Evolutionary conservation across 805 yeast genomes (phyloP).

Genomic region (Allodekkera sacchari): DNA sequence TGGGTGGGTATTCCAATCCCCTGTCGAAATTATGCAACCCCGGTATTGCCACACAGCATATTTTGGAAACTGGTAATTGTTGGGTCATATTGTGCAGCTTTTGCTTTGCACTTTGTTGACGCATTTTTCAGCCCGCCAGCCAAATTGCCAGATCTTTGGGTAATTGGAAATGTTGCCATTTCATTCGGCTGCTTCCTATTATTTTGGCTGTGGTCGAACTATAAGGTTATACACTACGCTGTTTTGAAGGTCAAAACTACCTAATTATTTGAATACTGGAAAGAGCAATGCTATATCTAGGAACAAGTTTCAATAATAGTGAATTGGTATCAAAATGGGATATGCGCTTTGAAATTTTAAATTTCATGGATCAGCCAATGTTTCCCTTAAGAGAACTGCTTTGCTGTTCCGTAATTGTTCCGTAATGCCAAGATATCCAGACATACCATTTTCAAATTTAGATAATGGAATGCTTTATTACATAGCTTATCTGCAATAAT

Average conservation of each 20-base stretch:
- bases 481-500: too few species aligned
- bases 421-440: too few species aligned
- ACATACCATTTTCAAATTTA: too few species aligned
- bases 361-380: too few species aligned
- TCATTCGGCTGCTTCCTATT: conserved; percentile 68
- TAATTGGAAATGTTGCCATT: conserved; percentile 60
- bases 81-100: conserved; percentile 44
- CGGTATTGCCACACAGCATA: conserved; percentile 39
- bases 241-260: conserved; percentile 15
- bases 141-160: conserved; percentile 78
- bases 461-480: too few species aligned
- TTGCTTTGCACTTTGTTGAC: conserved; percentile 48
- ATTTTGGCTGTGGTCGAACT: conserved; percentile 80
- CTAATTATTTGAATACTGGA: conserved; percentile 1
- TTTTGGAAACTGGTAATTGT: conserved; percentile 44
- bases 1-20: conserved; percentile 14
- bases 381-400: too few species aligned
- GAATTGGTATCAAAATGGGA: background rate
- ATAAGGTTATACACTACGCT: conserved; percentile 32
- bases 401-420: too few species aligned
- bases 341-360: too few species aligned
- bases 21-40: conserved; percentile 20
- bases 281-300: too few species aligned
- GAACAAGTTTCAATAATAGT: background rate
- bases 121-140: conserved; percentile 41